phyloP scores from a whole-genome alignment of 139 green algal species.

The Chlorella sp. region DNA sequence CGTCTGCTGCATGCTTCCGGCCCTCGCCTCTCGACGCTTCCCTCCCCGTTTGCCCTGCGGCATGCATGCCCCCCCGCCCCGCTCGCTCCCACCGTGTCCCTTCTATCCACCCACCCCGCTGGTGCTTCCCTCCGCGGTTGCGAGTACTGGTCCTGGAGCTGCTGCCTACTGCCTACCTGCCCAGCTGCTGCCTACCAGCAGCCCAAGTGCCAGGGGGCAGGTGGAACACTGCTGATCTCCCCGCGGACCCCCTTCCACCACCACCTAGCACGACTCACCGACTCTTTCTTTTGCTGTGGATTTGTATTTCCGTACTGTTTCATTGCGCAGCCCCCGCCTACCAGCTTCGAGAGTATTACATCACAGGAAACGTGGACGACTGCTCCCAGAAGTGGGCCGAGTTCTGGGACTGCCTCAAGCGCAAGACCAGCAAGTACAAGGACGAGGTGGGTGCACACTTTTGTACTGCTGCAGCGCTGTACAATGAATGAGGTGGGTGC shows the following conservation, averaged over 20 bases:
- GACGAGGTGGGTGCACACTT: conserved; percentile 41
- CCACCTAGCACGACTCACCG: too few species aligned
- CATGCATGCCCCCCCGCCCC: not conserved
- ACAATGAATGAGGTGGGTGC: too few species aligned
- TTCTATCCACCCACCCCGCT: not conserved
- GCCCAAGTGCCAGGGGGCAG: too few species aligned
- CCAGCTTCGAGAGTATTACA: conserved; percentile 65
- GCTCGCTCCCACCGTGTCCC: not conserved
- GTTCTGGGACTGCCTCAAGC: conserved; percentile 59
- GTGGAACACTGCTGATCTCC: too few species aligned
- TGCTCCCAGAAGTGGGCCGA: conserved; percentile 55
- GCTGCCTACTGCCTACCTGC: not conserved
- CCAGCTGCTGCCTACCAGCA: not conserved
- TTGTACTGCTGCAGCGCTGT: too few species aligned
- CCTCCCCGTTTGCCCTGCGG: not conserved
- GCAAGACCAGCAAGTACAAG: conserved; percentile 50
- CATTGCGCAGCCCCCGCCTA: conserved; percentile 59
- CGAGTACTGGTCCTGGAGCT: too few species aligned
- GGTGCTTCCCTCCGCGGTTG: too few species aligned
- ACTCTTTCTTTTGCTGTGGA: too few species aligned
- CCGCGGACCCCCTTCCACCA: too few species aligned
- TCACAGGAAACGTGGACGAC: conserved; percentile 59
- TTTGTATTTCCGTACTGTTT: too few species aligned
- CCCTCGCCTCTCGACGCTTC: too few species aligned
- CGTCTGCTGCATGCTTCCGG: not conserved